A percentile compares a stretch with the other conserved stretches of the same genome.
Evolutionary conservation across 176 grass and related monocot genomes (phyloP).

Genomic region (Avena insularis): DNA sequence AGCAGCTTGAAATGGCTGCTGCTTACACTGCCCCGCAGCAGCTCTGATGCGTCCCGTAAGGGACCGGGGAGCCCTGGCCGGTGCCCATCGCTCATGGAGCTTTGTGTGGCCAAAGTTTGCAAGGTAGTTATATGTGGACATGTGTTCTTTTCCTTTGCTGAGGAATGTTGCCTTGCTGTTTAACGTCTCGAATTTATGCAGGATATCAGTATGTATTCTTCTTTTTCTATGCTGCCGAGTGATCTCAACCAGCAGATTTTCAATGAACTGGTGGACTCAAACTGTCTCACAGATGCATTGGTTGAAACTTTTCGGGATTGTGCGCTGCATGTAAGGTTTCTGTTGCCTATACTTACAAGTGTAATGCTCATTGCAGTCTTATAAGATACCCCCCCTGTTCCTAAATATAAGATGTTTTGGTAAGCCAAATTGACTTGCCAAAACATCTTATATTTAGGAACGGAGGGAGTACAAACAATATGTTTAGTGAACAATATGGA

Average conservation of each 20-base stretch:
- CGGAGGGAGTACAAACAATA: not conserved
- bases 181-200: slow-evolving; percentile 40
- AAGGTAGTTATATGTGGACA: slow-evolving; percentile 51
- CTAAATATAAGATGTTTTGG: no score
- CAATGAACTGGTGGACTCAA: slow-evolving; percentile 67
- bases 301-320: slow-evolving; percentile 79
- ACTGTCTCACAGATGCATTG: slow-evolving; percentile 62
- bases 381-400: not conserved
- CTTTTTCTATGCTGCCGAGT: slow-evolving; percentile 76
- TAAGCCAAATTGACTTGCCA: no score
- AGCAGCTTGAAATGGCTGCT: slow-evolving; percentile 89
- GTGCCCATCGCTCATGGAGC: slow-evolving; percentile 79
- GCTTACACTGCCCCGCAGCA: slow-evolving; percentile 66
- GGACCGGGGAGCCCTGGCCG: slow-evolving; percentile 49
- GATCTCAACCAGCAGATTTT: slow-evolving; percentile 98
- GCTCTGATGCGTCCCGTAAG: slow-evolving; percentile 46
- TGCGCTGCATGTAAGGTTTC: slow-evolving; percentile 68
- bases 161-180: slow-evolving; percentile 13
- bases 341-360: slow-evolving; percentile 22
- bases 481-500: not conserved
- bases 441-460: no score
- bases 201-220: slow-evolving; percentile 83
- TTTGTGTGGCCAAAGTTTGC: slow-evolving; percentile 81
- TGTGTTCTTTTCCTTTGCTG: slow-evolving; percentile 20
- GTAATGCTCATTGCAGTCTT: not conserved